These are phyloP conservation scores for Leucosporidium scottii DNA, from an alignment of 768 basidiomycete genomes.

Conservation along the genomic window DNA sequence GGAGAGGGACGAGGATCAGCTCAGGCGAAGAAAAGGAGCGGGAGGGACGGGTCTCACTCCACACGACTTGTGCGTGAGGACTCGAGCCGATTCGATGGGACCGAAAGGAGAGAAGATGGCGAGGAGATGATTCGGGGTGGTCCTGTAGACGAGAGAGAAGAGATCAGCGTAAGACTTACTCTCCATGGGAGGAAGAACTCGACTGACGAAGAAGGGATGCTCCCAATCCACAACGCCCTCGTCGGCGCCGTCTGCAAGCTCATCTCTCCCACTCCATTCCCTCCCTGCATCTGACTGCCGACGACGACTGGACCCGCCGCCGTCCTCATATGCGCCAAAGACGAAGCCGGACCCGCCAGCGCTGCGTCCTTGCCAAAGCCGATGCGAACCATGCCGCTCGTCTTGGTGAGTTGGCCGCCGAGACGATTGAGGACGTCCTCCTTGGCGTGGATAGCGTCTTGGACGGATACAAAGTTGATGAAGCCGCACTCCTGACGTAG, in stretches of 20 bases:
- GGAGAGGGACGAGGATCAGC: slow-evolving; percentile 12
- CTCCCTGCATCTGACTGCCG: not conserved
- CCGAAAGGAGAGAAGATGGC: slow-evolving; percentile 97
- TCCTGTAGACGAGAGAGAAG: slow-evolving; percentile 46
- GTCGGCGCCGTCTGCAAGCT: slow-evolving; percentile 83
- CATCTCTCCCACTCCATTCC: not conserved
- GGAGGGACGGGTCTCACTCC: slow-evolving; percentile 50
- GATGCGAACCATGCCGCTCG: slow-evolving; percentile 88
- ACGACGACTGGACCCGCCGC: not conserved
- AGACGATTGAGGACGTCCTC: slow-evolving; percentile 95
- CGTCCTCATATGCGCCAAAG: slow-evolving; percentile 4
- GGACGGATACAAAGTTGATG: slow-evolving; percentile 93
- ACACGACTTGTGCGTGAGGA: slow-evolving; percentile 95
- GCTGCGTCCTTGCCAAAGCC: slow-evolving; percentile 98
- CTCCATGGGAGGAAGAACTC: not conserved
- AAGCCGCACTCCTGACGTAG: slow-evolving; percentile 83
- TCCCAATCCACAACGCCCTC: slow-evolving; percentile 93
- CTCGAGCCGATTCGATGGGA: slow-evolving; percentile 91
- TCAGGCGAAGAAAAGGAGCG: slow-evolving; percentile 35
- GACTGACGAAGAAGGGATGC: slow-evolving; percentile 61
- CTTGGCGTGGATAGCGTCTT: slow-evolving; percentile 90
- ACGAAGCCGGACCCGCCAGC: slow-evolving; percentile 68
- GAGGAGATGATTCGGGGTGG: slow-evolving; percentile 86
- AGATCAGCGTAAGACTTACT: too few species aligned
- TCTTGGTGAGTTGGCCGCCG: slow-evolving; percentile 52